Evolutionary conservation across 2,329 filamentous ascomycete species (phyloP), one percentile per base, ranked within the genome.

Genomic region (Stagonosporopsis tanaceti): DNA sequence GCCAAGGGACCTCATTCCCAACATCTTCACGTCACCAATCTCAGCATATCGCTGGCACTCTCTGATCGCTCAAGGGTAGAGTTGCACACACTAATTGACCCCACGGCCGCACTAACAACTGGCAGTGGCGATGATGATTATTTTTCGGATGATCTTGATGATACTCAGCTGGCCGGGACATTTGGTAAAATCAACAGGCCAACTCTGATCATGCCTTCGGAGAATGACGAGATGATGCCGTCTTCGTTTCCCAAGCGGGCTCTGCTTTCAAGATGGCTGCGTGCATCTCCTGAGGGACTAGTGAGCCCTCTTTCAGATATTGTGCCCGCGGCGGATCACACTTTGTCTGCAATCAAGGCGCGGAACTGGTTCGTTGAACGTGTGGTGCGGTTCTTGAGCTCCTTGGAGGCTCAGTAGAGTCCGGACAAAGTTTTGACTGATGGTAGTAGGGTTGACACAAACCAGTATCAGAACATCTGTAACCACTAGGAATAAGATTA

Each of bases 31-130:
- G 1, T 60, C 60, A 4, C 63, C 63, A 2, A 40, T 66, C 14
- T 60, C 63, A 1, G 59, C 64, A 8, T 66, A 66, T 47, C 62
- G 59, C 30, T 66, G 65, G 62, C 41, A 60, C 35, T 66, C 62
- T 3, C 52, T 66, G 12, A 41, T 61, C 8, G 47, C 54, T 2
- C 39, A 55, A 4, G 55, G 50, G 50, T 47, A 28, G 6, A 27
- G 32, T 6, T 22, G 9, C 28, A n/a, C 3, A 11, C 12, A 20
- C 28, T 20, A 15, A 20, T 2, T 20, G 20, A n/a, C 7, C 4
- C 17, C 11, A 1, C 11, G 30, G 7, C 2, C 22, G 8, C 6
- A 41, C 39, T 52, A 25, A 45, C 24, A 44, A 3, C 4, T 17
- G 32, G 15, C 11, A 53, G 60, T 2, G 60, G 65, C n/a, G 63